These are phyloP conservation scores for Clarireedia sp. DNA, from an alignment of 2,329 filamentous ascomycete genomes.

Conservation along the genomic window DNA sequence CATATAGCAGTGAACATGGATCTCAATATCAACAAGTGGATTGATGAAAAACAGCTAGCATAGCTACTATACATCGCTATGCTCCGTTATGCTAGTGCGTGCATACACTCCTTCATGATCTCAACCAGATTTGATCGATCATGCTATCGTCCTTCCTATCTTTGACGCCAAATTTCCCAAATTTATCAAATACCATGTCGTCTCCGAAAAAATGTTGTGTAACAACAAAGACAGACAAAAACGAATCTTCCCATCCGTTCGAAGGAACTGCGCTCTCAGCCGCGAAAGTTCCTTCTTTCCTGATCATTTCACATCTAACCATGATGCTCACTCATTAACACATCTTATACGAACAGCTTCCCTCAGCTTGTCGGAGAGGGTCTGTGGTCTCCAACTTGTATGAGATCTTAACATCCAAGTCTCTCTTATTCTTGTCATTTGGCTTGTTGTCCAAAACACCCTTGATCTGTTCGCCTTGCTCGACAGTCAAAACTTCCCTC, in stretches of 20 bases:
- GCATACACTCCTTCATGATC: too few species aligned
- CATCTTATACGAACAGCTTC: conserved; percentile 74
- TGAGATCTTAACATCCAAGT: conserved; percentile 82
- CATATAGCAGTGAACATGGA: too few species aligned
- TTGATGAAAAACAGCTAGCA: too few species aligned
- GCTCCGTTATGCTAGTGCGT: too few species aligned
- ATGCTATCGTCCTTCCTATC: too few species aligned
- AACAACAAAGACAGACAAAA: neutral
- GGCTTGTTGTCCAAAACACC: conserved; percentile 75
- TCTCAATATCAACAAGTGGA: too few species aligned
- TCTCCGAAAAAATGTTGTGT: too few species aligned
- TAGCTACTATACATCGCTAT: too few species aligned
- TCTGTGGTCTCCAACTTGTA: conserved; percentile 78
- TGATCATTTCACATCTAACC: neutral
- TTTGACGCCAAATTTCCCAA: too few species aligned
- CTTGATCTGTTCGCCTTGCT: conserved; percentile 72
- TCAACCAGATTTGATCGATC: too few species aligned
- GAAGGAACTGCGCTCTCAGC: conserved; percentile 29
- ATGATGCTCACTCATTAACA: conserved; percentile 38
- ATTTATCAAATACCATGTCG: too few species aligned
- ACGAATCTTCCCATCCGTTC: neutral
- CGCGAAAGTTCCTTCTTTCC: conserved; percentile 22
- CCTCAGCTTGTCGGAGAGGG: conserved; percentile 57
- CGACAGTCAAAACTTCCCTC: conserved; percentile 83
- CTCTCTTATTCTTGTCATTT: conserved; percentile 88